phyloP scores from a whole-genome alignment of 1,284 basidiomycete species.

The Xanthoconium separans region DNA sequence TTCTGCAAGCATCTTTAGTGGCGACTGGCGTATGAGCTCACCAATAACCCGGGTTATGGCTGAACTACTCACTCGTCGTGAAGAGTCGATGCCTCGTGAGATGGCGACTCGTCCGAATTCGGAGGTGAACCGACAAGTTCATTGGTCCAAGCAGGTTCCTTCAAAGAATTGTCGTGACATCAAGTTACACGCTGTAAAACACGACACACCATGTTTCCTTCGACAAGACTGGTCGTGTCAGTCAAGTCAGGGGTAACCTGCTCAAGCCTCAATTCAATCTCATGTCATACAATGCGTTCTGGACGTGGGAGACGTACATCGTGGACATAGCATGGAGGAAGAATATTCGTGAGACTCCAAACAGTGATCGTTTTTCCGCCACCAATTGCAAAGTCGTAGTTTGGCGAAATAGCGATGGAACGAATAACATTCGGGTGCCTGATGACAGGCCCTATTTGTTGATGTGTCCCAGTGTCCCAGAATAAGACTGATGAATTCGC shows the following conservation, averaged over 20 bases:
- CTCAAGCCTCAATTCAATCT: neutral
- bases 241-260: neutral
- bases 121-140: neutral
- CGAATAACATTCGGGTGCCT: neutral
- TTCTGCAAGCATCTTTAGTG: neutral
- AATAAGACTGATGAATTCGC: neutral
- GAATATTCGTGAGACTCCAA: neutral
- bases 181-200: neutral
- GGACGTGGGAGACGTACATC: neutral
- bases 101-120: neutral
- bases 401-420: slow-evolving; percentile 6
- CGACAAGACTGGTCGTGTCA: neutral
- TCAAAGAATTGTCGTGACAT: neutral
- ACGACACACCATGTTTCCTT: neutral
- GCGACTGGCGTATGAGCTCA: neutral
- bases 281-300: neutral
- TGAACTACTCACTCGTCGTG: slow-evolving; percentile 1
- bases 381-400: neutral
- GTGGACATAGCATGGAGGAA: slow-evolving; percentile 3
- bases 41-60: neutral
- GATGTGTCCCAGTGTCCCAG: slow-evolving; percentile 1
- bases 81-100: neutral
- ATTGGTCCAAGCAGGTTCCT: neutral
- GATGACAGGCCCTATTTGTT: slow-evolving; percentile 2
- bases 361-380: slow-evolving; percentile 4